Conservation (phyloP, 768 basidiomycete species). For the Calvatia gigantea region DNA sequence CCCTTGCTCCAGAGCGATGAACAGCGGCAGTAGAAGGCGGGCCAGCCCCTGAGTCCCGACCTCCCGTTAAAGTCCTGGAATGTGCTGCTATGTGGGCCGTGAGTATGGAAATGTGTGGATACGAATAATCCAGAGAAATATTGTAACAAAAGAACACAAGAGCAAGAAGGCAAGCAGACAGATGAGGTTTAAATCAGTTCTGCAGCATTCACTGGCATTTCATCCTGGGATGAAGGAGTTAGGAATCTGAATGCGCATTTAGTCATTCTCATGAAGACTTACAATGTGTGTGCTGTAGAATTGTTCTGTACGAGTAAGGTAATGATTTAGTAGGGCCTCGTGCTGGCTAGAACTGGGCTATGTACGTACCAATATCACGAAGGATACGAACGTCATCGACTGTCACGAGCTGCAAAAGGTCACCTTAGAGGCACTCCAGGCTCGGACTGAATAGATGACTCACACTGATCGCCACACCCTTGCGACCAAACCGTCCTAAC, state of each 20-base stretch:
- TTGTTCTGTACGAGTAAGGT: conserved; percentile 57
- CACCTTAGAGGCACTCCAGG: conserved; percentile 15
- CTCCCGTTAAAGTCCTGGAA: conserved; percentile 60
- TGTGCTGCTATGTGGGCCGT: conserved; percentile 48
- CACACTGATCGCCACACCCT: conserved; percentile 99
- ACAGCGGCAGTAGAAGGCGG: conserved; percentile 18
- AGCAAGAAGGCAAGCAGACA: conserved; percentile 5
- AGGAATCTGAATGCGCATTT: conserved; percentile 12
- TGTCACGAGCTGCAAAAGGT: conserved; percentile 70
- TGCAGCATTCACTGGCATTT: conserved; percentile 98
- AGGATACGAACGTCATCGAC: conserved; percentile 95
- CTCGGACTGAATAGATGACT: conserved; percentile 22
- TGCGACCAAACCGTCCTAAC: conserved; percentile 97
- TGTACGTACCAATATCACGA: conserved; percentile 84
- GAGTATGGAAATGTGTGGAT: neutral
- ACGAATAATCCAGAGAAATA: neutral
- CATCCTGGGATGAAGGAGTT: conserved; percentile 59
- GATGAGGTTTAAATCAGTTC: conserved; percentile 73
- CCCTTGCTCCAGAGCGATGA: conserved; percentile 24
- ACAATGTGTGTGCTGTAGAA: conserved; percentile 96
- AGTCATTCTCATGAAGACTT: conserved; percentile 25
- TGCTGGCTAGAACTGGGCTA: neutral
- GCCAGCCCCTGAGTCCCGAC: conserved; percentile 42
- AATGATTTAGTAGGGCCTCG: conserved; percentile 9
- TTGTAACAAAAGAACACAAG: neutral